Conservation (phyloP, 1,139 yeast species). For the Geotrichum carabidarum region DNA sequence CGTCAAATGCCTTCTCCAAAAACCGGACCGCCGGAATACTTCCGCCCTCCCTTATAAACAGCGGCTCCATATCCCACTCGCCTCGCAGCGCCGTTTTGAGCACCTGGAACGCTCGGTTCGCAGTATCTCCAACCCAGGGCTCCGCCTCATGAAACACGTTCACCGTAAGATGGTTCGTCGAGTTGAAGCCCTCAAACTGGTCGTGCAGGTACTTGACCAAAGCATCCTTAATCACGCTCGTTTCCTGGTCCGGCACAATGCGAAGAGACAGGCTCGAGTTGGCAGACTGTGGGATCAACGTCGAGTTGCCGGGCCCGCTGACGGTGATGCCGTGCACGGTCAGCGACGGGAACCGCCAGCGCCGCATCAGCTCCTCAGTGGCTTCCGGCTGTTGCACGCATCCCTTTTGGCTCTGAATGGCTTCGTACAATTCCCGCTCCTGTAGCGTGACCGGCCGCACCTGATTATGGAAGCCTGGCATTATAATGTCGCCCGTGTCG, state of each 20-base stretch:
- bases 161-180: conserved; percentile 58
- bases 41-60: conserved; percentile 92
- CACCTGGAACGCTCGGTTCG: conserved; percentile 66
- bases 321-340: conserved; percentile 84
- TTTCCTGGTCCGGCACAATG: conserved; percentile 82
- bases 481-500: conserved; percentile 50
- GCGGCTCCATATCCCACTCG: conserved; percentile 42
- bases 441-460: conserved; percentile 51
- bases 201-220: conserved; percentile 46
- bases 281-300: conserved; percentile 82
- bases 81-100: conserved; percentile 56
- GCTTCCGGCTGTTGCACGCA: background rate
- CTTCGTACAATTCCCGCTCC: conserved; percentile 59
- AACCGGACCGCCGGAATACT: conserved; percentile 87
- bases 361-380: conserved; percentile 49
- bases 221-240: conserved; percentile 50
- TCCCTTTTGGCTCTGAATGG: conserved; percentile 47
- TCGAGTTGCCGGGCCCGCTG: conserved; percentile 84
- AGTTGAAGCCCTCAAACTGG: conserved; percentile 45
- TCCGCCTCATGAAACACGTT: conserved; percentile 78
- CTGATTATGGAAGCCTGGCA: conserved; percentile 68
- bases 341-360: conserved; percentile 88
- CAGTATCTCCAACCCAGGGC: conserved; percentile 91
- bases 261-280: conserved; percentile 74
- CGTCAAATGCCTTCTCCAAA: conserved; percentile 71